Evolutionary conservation across 2,329 filamentous ascomycete genomes (phyloP), one percentile per base, ranked within the genome.

Genomic region (Colletotrichum simmondsii): DNA sequence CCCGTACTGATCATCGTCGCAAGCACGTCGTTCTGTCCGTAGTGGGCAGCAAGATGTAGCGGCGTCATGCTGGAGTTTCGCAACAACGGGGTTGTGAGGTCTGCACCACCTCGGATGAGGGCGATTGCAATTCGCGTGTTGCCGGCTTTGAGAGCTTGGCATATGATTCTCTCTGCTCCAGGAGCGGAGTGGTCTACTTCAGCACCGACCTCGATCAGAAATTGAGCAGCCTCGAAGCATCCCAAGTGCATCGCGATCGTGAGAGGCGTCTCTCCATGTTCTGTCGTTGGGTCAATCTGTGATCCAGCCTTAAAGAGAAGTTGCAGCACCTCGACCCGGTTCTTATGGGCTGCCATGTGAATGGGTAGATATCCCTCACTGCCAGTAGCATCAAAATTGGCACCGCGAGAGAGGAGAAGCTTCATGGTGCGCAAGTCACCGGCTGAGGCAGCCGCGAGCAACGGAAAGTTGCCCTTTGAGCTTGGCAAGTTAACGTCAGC

Each of bases 371-470:
- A 77, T 2, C 78, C 76, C 12, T 65, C 60, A 12, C 66, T 65
- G 57, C 69, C 74, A 7, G 52, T 30, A 8, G 67, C 72, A 11
- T 76, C 72, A 5, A 74, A 65, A 3, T 74, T 65, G 46, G 77
- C 77, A 16, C 72, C 71, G 8, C 65, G 72, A 14, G 67, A 64
- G 10, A 79, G 66, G 5, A 79, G 60, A 5, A 75, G 61, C 49
- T 73, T 73, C 26, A 72, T 70, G 49, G 76, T 75, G 74, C 86
- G 65, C 77, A 83, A n/a, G 75, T 81, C 60, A 81, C 84, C 72
- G 81, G 85, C 67, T 79, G 84, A 75, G 26, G 90, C 92, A 77
- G 90, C 90, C 8, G 76, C 65, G 11, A 77, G 75, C 10, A 79
- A 72, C 2, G 78, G 77, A 12, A 75, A 76, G 19, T 70, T 75